phyloP scores from a whole-genome alignment of 805 yeast genomes.

The Candida tammaniensis region DNA sequence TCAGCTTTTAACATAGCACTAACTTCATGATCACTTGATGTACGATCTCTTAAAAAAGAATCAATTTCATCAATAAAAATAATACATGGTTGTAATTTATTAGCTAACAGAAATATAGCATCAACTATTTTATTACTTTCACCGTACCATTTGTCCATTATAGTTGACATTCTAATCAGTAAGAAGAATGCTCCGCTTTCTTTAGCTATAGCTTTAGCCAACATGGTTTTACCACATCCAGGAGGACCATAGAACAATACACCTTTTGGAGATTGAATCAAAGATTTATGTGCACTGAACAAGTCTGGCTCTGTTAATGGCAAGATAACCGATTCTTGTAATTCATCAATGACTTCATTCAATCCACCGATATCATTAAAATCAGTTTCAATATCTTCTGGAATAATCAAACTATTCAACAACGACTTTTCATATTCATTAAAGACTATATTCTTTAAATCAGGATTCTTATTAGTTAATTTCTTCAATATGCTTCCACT shows the following conservation, averaged over 20 bases:
- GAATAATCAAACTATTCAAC: conserved; percentile 74
- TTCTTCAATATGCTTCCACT: conserved; percentile 43
- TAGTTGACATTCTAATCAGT: conserved; percentile 86
- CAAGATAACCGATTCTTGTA: conserved; percentile 82
- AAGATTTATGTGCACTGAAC: conserved; percentile 61
- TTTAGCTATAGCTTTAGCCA: conserved; percentile 90
- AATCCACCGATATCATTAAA: conserved; percentile 90
- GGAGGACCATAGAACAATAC: conserved; percentile 96
- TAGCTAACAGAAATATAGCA: conserved; percentile 86
- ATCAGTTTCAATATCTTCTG: conserved; percentile 73
- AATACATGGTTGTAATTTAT: conserved; percentile 89
- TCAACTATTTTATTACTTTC: conserved; percentile 92
- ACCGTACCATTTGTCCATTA: conserved; percentile 98
- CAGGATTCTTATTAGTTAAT: conserved; percentile 53
- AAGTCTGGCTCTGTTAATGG: conserved; percentile 77
- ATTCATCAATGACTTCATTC: conserved; percentile 75
- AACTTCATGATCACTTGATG: conserved; percentile 87
- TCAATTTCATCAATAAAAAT: conserved; percentile 96
- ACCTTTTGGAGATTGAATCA: conserved; percentile 91
- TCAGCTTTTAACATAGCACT: conserved; percentile 93
- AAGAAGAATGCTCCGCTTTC: conserved; percentile 91
- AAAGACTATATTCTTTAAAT: conserved; percentile 47
- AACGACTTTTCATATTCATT: conserved; percentile 78
- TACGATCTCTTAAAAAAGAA: conserved; percentile 84
- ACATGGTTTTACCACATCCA: conserved; percentile 97